Conservation (phyloP, 2,329 filamentous ascomycete species). For the Ophiostoma himal-ulmi region DNA sequence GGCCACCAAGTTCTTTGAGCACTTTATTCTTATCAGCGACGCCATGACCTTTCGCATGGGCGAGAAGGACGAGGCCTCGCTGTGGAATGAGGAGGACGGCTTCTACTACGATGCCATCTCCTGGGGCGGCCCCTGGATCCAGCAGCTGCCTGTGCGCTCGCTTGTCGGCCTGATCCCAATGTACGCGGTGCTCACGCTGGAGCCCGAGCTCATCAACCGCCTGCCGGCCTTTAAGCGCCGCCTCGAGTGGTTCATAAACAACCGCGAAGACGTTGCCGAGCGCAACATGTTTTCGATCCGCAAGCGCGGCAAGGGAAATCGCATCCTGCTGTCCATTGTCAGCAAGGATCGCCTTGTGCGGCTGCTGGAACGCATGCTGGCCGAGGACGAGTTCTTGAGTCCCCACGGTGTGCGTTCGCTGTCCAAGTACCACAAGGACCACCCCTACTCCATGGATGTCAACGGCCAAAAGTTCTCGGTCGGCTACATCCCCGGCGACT, state of each 20-base stretch:
- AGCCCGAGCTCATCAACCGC: constrained; percentile 87
- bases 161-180: constrained; percentile 90
- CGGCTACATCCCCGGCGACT: constrained; percentile 88
- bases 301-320: constrained; percentile 82
- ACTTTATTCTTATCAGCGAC: constrained; percentile 96
- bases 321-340: constrained; percentile 81
- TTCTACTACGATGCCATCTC: constrained; percentile 99
- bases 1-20: constrained; percentile 97
- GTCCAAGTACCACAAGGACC: constrained; percentile 82
- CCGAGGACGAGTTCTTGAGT: constrained; percentile 88
- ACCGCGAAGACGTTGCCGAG: constrained; percentile 78
- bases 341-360: constrained; percentile 87
- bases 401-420: constrained; percentile 86
- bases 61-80: constrained; percentile 66
- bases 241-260: constrained; percentile 88
- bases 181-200: constrained; percentile 84
- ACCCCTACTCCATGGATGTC: constrained; percentile 92
- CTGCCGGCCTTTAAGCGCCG: constrained; percentile 90
- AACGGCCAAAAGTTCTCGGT: constrained; percentile 87
- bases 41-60: constrained; percentile 83
- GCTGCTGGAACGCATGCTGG: constrained; percentile 86
- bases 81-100: constrained; percentile 95
- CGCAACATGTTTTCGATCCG: constrained; percentile 92
- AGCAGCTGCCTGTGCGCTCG: constrained; percentile 86
- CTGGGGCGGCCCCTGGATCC: constrained; percentile 87